Evolutionary conservation across 1,139 yeast genomes (phyloP).

Genomic region (Geotrichum candidum): DNA sequence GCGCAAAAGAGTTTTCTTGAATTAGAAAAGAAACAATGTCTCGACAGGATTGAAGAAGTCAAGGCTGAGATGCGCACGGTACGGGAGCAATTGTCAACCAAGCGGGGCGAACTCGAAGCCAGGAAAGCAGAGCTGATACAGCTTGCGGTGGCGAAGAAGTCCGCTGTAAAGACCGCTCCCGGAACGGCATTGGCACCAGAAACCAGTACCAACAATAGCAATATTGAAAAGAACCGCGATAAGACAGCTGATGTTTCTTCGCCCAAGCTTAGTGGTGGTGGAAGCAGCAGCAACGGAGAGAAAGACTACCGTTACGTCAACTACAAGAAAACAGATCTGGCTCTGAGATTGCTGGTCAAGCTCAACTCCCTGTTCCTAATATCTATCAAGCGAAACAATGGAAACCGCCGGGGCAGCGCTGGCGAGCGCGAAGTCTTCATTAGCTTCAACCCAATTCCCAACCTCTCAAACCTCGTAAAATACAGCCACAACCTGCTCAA

Average conservation of each 20-base stretch:
- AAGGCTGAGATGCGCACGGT: neutral
- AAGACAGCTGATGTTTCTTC: neutral
- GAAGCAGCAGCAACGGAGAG: neutral
- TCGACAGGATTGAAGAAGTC: neutral
- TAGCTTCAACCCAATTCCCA: slow-evolving; percentile 31
- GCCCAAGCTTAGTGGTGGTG: neutral
- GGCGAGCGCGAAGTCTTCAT: slow-evolving; percentile 22
- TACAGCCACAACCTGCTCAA: slow-evolving; percentile 30
- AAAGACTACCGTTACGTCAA: neutral
- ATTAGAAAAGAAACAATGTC: neutral
- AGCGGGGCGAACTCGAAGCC: neutral
- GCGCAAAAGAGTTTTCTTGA: neutral
- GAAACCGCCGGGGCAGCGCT: slow-evolving; percentile 3
- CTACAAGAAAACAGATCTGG: neutral
- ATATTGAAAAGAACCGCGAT: neutral
- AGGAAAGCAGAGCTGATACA: neutral
- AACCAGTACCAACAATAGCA: neutral
- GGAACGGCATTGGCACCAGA: neutral
- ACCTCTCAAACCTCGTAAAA: slow-evolving; percentile 29
- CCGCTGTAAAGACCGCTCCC: neutral
- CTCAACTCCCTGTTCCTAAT: neutral
- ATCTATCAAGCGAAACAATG: neutral
- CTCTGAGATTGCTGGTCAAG: neutral
- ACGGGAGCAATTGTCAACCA: neutral
- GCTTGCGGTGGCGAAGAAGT: neutral